Base-by-base conservation (phyloP, 2,329 filamentous ascomycete genomes). In the Nothophoma quercina region DNA sequence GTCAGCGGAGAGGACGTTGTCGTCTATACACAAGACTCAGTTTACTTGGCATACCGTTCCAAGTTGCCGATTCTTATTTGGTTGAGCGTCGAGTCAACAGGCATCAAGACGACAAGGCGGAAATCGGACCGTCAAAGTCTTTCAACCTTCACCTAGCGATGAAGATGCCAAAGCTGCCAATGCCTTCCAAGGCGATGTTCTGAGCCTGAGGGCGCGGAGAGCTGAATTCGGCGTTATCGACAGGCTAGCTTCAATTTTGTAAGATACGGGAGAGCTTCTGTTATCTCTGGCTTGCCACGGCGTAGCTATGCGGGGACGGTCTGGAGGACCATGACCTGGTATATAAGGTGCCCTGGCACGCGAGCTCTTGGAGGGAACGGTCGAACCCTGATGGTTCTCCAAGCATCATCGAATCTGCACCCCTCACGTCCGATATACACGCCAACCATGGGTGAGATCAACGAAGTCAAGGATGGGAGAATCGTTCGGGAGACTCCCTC, bases 221-320 rank as follows among this genome's bases (percentile, higher is more conserved):
- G 43, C 43, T 40, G 34, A 33, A 51, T 43, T 38, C 23, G n/a
- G 21, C 30, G 42, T 36, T 42, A 39, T 46, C 47, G 39, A 55
- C 41, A 45, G 42, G 35, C 54, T 36, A 25, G 43, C 22, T 19
- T 16, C 21, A 39, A 25, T 28, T n/a, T 23, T 34, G 55, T 38
- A 56, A 48, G 46, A 41, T 43, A 48, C 39, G 44, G 33, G 13
- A 39, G 38, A 50, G 40, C 23, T 33, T 25, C 38, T 52, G 60
- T 63, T 62, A 62, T 64, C 60, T 63, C 49, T 55, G 49, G 51
- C 29, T 59, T 50, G 53, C 59, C 59, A 64, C 56, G 33, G 44
- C 23, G 12, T 41, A 41, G 25, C 40, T 49, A 41, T 50, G 55
- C 32, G 41, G 40, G 30, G 16, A 33, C 16, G 6, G 34, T 7